Evolutionary conservation across 768 basidiomycete species (phyloP), one percentile per base, ranked within the genome.

Genomic region (Favolaschia claudopus): DNA sequence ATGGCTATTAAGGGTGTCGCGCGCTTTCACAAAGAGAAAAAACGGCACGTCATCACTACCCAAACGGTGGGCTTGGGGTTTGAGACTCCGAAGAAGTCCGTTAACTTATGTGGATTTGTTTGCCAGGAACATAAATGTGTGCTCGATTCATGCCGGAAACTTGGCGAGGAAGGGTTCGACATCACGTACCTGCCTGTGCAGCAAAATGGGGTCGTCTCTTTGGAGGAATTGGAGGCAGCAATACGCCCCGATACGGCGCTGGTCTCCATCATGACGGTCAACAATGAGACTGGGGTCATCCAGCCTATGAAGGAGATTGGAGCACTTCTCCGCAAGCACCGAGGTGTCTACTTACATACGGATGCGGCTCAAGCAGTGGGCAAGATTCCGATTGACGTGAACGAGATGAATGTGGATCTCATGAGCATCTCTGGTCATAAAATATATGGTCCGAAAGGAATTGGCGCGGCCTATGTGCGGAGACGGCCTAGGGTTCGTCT

Each of bases 241-340:
- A 95, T 99, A 56, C 88, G 94, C 29, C 95, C 95, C 9, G 94
- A 95, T 59, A 95, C 94, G 13, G 92, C 92, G 1, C 78, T 99
- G n/a, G 88, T 99, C 40, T 96, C 95, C 13, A 89, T 99, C 72
- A 99, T 99, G 97, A 86, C 92, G 17, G 97, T 99, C 58, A 99
- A 99, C 80, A 99, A 99, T 75, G 97, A 99, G 77, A 99, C 95
- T 5, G 97, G 97, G 22, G 96, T 98, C 63, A 97, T 99, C 53
- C 97, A 99, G 70, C 97, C 97, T 2, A 82, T 99, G 62, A 91
- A 93, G 71, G 95, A 98, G 72, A 99, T 99, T 54, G 96, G 96
- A 28, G 85, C 86, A 3, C 83, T 96, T 32, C 72, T 91, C 29
- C 89, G 89, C 70, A 91, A 93, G 75, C 89, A 96, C 70, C 89